phyloP scores from a whole-genome alignment of 176 grass and related monocot genomes.

The Hordeum marinum region DNA sequence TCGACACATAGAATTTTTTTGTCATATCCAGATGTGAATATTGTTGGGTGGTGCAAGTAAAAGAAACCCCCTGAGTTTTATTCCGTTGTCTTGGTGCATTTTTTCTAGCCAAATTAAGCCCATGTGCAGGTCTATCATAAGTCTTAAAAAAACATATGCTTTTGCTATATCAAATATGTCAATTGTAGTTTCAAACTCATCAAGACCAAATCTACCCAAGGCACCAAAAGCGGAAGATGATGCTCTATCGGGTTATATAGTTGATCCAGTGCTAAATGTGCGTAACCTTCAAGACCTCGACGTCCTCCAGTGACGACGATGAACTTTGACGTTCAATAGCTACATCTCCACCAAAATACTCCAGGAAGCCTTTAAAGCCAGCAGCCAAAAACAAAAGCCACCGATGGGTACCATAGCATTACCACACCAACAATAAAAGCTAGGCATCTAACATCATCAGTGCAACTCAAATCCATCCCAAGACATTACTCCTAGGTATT shows the following conservation, averaged over 20 bases:
- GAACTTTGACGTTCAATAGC: conserved; percentile 81
- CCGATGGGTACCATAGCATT: conserved; percentile 75
- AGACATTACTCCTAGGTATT: too few species aligned
- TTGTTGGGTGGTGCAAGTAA: too few species aligned
- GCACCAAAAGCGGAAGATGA: too few species aligned
- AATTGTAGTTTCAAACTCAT: conserved; percentile 38
- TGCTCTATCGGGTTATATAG: too few species aligned
- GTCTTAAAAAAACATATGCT: background rate
- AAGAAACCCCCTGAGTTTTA: too few species aligned
- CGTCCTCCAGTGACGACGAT: conserved; percentile 30
- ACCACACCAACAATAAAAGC: conserved; percentile 31
- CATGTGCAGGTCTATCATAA: too few species aligned
- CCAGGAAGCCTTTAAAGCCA: conserved; percentile 41
- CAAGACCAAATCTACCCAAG: conserved; percentile 42
- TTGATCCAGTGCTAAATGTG: too few species aligned
- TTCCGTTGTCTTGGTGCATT: too few species aligned
- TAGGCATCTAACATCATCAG: conserved; percentile 55
- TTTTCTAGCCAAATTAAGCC: too few species aligned
- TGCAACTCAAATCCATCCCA: background rate
- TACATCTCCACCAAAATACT: conserved; percentile 55
- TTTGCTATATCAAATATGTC: conserved; percentile 20
- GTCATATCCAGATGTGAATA: too few species aligned
- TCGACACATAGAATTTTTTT: too few species aligned
- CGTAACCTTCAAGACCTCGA: conserved; percentile 42
- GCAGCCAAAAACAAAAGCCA: conserved; percentile 34